These are phyloP conservation scores for Nothophoma quercina DNA, from an alignment of 2,329 filamentous ascomycete species.

Conservation along the genomic window DNA sequence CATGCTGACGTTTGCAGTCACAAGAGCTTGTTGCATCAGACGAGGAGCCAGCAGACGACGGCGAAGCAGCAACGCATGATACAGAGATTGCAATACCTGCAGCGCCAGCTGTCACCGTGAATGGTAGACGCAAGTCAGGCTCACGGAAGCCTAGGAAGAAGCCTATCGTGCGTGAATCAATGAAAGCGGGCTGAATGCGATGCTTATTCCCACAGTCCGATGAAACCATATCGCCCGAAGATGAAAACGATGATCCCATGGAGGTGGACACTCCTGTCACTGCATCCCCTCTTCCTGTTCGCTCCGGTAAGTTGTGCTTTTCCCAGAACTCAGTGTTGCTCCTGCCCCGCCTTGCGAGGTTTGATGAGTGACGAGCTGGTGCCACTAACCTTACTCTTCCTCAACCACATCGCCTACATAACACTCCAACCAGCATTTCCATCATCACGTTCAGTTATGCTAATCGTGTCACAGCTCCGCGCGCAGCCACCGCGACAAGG, in stretches of 20 bases:
- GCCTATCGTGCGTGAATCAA: conserved; percentile 33
- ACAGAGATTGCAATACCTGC: conserved; percentile 20
- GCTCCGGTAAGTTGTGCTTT: conserved; percentile 34
- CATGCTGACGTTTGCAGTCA: conserved; percentile 32
- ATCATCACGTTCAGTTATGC: not conserved
- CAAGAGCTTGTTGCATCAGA: conserved; percentile 42
- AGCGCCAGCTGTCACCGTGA: conserved; percentile 22
- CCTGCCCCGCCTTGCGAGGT: conserved; percentile 1
- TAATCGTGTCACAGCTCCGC: conserved; percentile 20
- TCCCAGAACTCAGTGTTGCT: not conserved
- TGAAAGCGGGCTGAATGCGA: conserved; percentile 4
- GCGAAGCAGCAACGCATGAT: conserved; percentile 14
- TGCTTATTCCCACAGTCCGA: conserved; percentile 32
- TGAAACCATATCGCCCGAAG: conserved; percentile 40
- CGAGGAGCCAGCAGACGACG: conserved; percentile 31
- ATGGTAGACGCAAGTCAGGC: conserved; percentile 36
- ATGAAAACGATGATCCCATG: conserved; percentile 37
- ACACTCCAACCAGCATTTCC: not conserved
- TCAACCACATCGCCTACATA: not conserved
- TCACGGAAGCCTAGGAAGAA: conserved; percentile 40
- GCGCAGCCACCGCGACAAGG: conserved; percentile 10
- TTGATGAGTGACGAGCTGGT: not conserved
- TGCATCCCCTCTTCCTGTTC: conserved; percentile 32
- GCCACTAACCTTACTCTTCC: no score
- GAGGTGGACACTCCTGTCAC: conserved; percentile 27